These are phyloP conservation scores for Candida pseudofarinosa DNA, from an alignment of 805 yeast species.

Conservation along the genomic window DNA sequence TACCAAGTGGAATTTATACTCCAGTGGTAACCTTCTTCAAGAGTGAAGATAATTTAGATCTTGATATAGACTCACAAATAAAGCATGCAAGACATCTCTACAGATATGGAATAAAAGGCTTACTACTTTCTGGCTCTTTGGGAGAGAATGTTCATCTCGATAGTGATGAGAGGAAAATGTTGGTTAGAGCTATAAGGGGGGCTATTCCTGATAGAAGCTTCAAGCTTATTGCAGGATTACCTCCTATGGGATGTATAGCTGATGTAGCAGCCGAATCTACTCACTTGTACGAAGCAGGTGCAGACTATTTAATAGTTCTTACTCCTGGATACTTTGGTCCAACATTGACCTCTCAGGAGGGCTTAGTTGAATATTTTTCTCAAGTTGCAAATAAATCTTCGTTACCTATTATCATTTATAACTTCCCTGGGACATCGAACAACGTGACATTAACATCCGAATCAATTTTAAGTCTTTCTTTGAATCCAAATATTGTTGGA, in stretches of 20 bases:
- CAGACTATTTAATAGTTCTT: slow-evolving; percentile 28
- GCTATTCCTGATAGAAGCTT: slow-evolving; percentile 30
- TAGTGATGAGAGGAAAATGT: slow-evolving; percentile 22
- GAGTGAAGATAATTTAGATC: slow-evolving; percentile 16
- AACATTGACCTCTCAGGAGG: slow-evolving; percentile 25
- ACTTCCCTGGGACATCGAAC: slow-evolving; percentile 35
- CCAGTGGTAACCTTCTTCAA: slow-evolving; percentile 30
- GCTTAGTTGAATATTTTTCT: slow-evolving; percentile 26
- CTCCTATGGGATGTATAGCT: slow-evolving; percentile 18
- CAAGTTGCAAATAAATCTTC: slow-evolving; percentile 27
- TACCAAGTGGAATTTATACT: slow-evolving; percentile 22
- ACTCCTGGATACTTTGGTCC: slow-evolving; percentile 36
- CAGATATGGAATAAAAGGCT: slow-evolving; percentile 27
- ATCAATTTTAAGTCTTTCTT: slow-evolving; percentile 18
- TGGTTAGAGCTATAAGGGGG: slow-evolving; percentile 22
- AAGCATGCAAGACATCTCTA: slow-evolving; percentile 25
- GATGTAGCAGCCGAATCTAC: slow-evolving; percentile 24
- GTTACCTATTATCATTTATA: slow-evolving; percentile 32
- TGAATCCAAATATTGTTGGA: slow-evolving; percentile 35
- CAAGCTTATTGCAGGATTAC: slow-evolving; percentile 31
- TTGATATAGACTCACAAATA: slow-evolving; percentile 24
- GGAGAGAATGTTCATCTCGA: slow-evolving; percentile 36
- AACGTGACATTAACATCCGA: slow-evolving; percentile 22
- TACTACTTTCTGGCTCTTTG: slow-evolving; percentile 37
- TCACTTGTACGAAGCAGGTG: slow-evolving; percentile 27